Conservation (phyloP, 306 rosid species). For the Albizia julibrissin region DNA sequence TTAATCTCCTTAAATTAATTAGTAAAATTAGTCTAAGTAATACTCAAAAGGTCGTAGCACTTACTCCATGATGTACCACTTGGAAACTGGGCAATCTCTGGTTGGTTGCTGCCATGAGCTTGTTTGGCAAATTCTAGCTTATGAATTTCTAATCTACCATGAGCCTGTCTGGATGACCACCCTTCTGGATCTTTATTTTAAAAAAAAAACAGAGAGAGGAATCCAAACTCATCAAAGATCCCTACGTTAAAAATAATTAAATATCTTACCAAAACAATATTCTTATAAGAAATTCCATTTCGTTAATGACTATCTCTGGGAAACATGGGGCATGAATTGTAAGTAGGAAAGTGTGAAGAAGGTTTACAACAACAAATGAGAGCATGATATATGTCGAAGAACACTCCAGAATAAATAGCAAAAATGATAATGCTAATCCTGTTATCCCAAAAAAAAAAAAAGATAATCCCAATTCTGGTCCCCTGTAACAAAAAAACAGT, state of each 20-base stretch:
- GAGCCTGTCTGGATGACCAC: neutral
- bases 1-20: no score
- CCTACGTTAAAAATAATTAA: neutral
- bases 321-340: neutral
- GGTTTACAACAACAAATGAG: neutral
- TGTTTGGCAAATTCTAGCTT: neutral
- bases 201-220: no score
- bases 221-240: neutral
- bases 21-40: no score
- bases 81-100: neutral
- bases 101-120: neutral
- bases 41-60: no score
- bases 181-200: neutral
- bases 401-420: neutral
- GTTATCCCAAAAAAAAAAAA: neutral
- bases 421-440: neutral
- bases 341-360: neutral
- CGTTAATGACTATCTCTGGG: neutral
- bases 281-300: neutral
- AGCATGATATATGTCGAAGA: neutral
- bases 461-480: neutral
- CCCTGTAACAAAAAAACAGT: neutral
- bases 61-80: neutral
- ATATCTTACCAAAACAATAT: neutral
- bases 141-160: neutral